These are phyloP conservation scores for Pythium insidiosum DNA, from an alignment of 352 stramenopile genomes.

Conservation along the genomic window DNA sequence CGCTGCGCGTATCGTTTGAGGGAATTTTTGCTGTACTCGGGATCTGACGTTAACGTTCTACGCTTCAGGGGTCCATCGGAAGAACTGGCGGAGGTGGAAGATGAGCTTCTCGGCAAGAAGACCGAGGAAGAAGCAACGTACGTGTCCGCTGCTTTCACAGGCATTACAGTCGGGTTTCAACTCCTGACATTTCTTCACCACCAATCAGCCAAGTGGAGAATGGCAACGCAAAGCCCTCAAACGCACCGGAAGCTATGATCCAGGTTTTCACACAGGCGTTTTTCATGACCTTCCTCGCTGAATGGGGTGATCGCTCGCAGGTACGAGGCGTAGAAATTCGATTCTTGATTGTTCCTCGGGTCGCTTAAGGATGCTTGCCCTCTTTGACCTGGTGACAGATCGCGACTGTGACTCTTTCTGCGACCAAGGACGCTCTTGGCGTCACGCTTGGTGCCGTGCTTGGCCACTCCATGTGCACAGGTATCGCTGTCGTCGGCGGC, in stretches of 20 bases:
- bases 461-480: conserved; percentile 97
- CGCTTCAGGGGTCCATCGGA: conserved; percentile 56
- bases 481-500: conserved; percentile 95
- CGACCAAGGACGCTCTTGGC: conserved; percentile 92
- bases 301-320: conserved; percentile 98
- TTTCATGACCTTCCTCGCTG: conserved; percentile 97
- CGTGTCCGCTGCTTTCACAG: not conserved
- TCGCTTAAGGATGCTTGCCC: no score
- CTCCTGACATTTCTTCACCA: no score
- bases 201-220: conserved; percentile 25
- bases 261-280: conserved; percentile 93
- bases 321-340: no score
- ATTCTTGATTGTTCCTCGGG: no score
- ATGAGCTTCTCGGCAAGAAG: conserved; percentile 83
- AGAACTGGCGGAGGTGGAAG: conserved; percentile 74
- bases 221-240: conserved; percentile 14
- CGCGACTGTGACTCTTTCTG: conserved; percentile 96
- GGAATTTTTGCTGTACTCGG: not conserved
- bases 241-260: conserved; percentile 51
- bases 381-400: no score
- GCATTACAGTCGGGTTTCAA: not conserved
- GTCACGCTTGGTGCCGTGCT: conserved; percentile 95
- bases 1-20: conserved; percentile 1
- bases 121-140: conserved; percentile 57
- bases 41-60: not conserved